phyloP scores from a whole-genome alignment of 345 rosid species.

The Clausena lansium region DNA sequence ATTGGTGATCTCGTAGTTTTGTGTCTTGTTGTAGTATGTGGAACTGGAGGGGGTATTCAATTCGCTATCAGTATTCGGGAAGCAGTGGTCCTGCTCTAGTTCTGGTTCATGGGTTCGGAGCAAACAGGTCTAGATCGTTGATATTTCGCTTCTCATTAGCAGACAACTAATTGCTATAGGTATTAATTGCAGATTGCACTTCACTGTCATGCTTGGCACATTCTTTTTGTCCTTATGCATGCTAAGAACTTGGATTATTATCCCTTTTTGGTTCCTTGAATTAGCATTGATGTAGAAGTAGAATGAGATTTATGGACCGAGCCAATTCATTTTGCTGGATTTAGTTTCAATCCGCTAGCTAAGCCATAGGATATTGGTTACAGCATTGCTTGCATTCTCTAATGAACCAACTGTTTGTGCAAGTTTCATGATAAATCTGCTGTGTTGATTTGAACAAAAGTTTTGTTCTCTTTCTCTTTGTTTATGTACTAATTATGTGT shows the following conservation, averaged over 20 bases:
- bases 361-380: neutral
- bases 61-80: constrained; percentile 77
- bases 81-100: constrained; percentile 76
- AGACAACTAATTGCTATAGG: constrained; percentile 52
- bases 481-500: neutral
- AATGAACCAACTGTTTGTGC: constrained; percentile 2
- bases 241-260: neutral
- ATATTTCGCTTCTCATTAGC: constrained; percentile 55
- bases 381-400: neutral
- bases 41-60: constrained; percentile 88
- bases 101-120: constrained; percentile 90
- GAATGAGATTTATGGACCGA: neutral
- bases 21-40: constrained; percentile 45
- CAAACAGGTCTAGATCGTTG: constrained; percentile 82
- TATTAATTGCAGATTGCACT: constrained; percentile 33
- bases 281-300: neutral
- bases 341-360: neutral
- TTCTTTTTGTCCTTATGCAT: neutral
- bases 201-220: neutral
- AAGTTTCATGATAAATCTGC: neutral
- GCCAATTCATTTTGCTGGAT: neutral
- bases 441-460: neutral
- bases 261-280: neutral
- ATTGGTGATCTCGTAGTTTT: neutral
- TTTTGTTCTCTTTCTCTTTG: neutral